Evolutionary conservation across 2,329 filamentous ascomycete species (phyloP), one percentile per base, ranked within the genome.

Genomic region (Diplodia seriata): DNA sequence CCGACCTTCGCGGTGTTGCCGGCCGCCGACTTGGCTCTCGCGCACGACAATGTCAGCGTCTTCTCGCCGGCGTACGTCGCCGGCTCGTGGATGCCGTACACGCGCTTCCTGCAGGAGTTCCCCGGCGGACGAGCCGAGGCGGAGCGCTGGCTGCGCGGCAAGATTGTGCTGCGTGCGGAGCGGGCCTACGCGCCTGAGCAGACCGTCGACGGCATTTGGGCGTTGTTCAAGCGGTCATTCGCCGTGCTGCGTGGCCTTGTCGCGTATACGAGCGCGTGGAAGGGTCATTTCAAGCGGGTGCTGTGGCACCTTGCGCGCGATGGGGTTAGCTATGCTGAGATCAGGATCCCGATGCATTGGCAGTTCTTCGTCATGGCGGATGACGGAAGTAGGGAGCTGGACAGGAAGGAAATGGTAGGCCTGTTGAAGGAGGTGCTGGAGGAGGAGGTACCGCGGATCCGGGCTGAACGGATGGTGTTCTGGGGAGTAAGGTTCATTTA

Each of bases 401-500:
- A 84, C 65, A 89, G 90, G 70, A 72, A 74, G 47, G 85, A 80
- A 1, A 90, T 90, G 65, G 87, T 91, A 84, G 66, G 80, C 2
- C 84, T 90, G 14, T 87, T 90, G 67, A 81, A 85, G 12, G 49
- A 55, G 1, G 86, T 85, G 57, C 83, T 87, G n/a, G 69, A 79
- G 3, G 74, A 73, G 0, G 89, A 89, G 69, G 72, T 79, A 64
- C 68, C 70, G 0, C 70, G 81, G 67, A 75, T 84, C 50, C 76
- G 82, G 68, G 69, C 68, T 0, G 69, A 81, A 2, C 74, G 75
- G 29, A 70, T 75, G 68, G 68, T 76, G 0, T 66, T 79, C 18
- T 83, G 86, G 20, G 89, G 89, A 0, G 80, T 91, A 70, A 91
- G 90, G 76, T 85, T 91, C 69, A 90, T 91, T 40, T 91, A 91